A percentile compares a stretch with the other conserved stretches of the same genome.
These are phyloP conservation scores for Pseudevernia furfuracea DNA, from an alignment of 495 filamentous ascomycete genomes.

Conservation along the genomic window DNA sequence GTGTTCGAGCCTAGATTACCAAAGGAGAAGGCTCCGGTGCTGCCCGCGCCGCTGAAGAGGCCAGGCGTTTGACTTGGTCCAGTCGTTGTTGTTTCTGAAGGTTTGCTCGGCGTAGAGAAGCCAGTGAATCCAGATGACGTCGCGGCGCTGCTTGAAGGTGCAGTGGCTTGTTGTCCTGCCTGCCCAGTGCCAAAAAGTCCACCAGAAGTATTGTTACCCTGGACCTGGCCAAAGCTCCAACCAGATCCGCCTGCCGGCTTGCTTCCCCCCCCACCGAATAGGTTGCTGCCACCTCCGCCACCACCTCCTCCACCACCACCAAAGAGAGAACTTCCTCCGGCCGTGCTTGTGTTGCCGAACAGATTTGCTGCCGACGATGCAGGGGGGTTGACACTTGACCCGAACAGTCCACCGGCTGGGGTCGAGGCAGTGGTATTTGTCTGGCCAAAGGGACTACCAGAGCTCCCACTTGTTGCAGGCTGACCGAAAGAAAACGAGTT, in stretches of 20 bases:
- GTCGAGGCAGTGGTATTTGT: conserved; percentile 11
- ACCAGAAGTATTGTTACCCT: conserved; percentile 21
- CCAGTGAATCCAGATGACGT: conserved; percentile 30
- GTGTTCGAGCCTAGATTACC: conserved; percentile 19
- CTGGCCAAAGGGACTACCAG: conserved; percentile 27
- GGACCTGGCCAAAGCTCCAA: conserved; percentile 15
- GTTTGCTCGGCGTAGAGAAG: conserved; percentile 36
- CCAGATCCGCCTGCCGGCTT: conserved; percentile 13
- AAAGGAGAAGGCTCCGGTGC: conserved; percentile 14
- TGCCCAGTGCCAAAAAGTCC: conserved; percentile 40
- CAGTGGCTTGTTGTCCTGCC: conserved; percentile 22
- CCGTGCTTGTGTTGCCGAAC: conserved; percentile 14
- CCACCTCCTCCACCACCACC: conserved; percentile 25
- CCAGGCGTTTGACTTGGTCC: conserved; percentile 35
- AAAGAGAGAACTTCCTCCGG: conserved; percentile 33
- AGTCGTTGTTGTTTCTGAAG: conserved; percentile 33
- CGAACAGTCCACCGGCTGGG: conserved; percentile 33
- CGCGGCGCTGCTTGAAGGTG: conserved; percentile 27
- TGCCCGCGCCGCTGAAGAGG: conserved; percentile 43
- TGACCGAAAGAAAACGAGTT: conserved; percentile 33
- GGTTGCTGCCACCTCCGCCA: conserved; percentile 8
- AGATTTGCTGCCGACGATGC: conserved; percentile 10
- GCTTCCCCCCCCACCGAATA: conserved; percentile 16
- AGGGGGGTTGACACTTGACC: conserved; percentile 30
- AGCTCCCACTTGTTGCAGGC: conserved; percentile 32